These are phyloP conservation scores for Scutellaria barbata DNA, from an alignment of 257 asterid species.

Conservation along the genomic window DNA sequence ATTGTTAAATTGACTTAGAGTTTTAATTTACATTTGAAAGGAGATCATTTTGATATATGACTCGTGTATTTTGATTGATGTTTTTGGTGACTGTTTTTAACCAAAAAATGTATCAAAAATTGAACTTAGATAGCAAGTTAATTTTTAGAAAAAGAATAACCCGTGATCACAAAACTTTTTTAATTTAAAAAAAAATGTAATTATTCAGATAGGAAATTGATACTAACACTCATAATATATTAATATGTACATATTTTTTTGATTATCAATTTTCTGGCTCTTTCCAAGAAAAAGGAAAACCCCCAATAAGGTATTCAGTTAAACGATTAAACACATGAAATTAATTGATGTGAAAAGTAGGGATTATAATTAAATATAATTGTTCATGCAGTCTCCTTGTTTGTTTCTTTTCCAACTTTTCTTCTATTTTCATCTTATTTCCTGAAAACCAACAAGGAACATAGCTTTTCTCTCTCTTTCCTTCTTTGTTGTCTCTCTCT, in stretches of 20 bases:
- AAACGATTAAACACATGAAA: neutral
- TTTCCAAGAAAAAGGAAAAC: neutral
- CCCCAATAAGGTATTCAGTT: neutral
- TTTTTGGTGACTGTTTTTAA: too few species aligned
- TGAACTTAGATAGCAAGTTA: too few species aligned
- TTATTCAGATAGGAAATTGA: too few species aligned
- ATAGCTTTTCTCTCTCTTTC: constrained; percentile 39
- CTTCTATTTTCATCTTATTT: constrained; percentile 26
- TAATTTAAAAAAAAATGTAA: too few species aligned
- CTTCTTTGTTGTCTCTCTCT: constrained; percentile 41
- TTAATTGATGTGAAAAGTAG: constrained; percentile 24
- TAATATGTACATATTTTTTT: neutral
- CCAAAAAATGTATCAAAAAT: too few species aligned
- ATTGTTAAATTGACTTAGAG: too few species aligned
- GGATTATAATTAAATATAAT: constrained; percentile 17
- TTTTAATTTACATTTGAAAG: too few species aligned
- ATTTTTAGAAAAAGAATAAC: too few species aligned
- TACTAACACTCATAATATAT: too few species aligned
- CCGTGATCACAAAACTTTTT: too few species aligned
- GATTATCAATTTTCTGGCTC: neutral
- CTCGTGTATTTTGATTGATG: too few species aligned
- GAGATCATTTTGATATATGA: too few species aligned
- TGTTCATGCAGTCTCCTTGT: constrained; percentile 23
- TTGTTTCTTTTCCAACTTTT: constrained; percentile 17
- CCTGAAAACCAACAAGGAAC: constrained; percentile 37